These are phyloP conservation scores for Lippia alba DNA, from an alignment of 305 asterid genomes.

Conservation along the genomic window DNA sequence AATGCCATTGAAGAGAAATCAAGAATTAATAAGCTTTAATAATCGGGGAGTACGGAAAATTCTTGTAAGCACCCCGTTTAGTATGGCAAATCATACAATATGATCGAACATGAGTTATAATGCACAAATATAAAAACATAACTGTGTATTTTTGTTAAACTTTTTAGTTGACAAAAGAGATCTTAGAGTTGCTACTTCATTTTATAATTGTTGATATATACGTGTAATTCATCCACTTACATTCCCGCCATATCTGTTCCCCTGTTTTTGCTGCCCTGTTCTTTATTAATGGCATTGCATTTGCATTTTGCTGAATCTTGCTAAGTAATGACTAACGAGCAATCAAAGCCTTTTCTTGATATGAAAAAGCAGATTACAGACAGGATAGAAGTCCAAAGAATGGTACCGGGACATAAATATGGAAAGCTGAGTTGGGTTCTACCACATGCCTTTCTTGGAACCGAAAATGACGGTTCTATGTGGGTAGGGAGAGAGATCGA, in stretches of 20 bases:
- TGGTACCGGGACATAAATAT: constrained; percentile 19
- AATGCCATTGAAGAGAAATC: neutral
- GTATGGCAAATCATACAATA: no score
- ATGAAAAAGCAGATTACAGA: neutral
- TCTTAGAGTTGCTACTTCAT: no score
- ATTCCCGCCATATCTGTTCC: constrained; percentile 40
- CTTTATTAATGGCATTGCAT: neutral
- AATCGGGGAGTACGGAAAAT: no score
- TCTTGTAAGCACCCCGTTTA: no score
- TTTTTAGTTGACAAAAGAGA: no score
- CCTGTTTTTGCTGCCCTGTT: constrained; percentile 36
- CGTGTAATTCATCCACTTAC: constrained; percentile 5
- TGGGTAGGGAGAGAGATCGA: no score
- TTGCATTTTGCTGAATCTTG: neutral
- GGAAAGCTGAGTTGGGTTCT: constrained; percentile 15
- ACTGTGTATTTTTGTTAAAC: no score
- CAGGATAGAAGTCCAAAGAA: constrained; percentile 25
- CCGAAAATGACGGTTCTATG: no score
- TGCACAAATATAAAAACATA: no score
- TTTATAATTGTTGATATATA: no score
- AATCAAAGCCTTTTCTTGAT: constrained; percentile 1
- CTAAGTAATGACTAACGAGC: constrained; percentile 9
- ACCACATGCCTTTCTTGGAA: constrained; percentile 9
- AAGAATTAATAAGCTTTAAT: neutral
- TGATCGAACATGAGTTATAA: no score